Conservation (phyloP, 768 basidiomycete genomes). For the Lentinula boryana region DNA sequence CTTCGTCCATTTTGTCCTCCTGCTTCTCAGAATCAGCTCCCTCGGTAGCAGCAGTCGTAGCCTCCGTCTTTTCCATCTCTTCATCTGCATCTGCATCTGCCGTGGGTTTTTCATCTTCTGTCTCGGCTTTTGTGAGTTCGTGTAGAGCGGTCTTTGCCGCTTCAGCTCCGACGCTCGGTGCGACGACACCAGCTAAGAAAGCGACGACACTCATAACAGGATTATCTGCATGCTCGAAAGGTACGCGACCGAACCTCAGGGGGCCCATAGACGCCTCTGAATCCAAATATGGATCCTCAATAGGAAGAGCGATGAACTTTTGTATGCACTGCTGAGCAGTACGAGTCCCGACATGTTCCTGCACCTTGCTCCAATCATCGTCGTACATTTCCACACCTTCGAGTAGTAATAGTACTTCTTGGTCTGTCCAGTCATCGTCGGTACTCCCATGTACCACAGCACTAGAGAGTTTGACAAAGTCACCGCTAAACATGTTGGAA, state of each 20-base stretch:
- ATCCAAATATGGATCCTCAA: slow-evolving; percentile 89
- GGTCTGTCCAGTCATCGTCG: slow-evolving; percentile 82
- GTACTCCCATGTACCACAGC: slow-evolving; percentile 25
- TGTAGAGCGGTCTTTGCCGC: slow-evolving; percentile 89
- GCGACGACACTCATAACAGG: slow-evolving; percentile 99
- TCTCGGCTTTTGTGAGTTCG: slow-evolving; percentile 63
- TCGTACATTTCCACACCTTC: slow-evolving; percentile 98
- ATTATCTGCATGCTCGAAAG: slow-evolving; percentile 94
- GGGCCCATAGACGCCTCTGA: slow-evolving; percentile 73
- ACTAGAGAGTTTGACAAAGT: slow-evolving; percentile 83
- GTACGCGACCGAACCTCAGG: slow-evolving; percentile 70
- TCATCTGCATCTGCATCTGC: slow-evolving; percentile 29
- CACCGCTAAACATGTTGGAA: slow-evolving; percentile 91
- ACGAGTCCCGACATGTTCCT: slow-evolving; percentile 89
- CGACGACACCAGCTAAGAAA: slow-evolving; percentile 90
- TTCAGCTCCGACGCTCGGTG: slow-evolving; percentile 85
- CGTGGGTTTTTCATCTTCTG: slow-evolving; percentile 38
- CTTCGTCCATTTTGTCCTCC: slow-evolving; percentile 42
- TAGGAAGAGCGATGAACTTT: slow-evolving; percentile 92
- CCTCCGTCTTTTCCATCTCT: slow-evolving; percentile 28
- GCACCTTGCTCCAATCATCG: slow-evolving; percentile 91
- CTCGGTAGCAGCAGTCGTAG: slow-evolving; percentile 10
- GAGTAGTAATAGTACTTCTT: slow-evolving; percentile 83
- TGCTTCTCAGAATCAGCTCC: slow-evolving; percentile 23
- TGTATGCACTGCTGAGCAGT: slow-evolving; percentile 93